phyloP scores from a whole-genome alignment of 345 rosid species.

The Acer yangbiense region DNA sequence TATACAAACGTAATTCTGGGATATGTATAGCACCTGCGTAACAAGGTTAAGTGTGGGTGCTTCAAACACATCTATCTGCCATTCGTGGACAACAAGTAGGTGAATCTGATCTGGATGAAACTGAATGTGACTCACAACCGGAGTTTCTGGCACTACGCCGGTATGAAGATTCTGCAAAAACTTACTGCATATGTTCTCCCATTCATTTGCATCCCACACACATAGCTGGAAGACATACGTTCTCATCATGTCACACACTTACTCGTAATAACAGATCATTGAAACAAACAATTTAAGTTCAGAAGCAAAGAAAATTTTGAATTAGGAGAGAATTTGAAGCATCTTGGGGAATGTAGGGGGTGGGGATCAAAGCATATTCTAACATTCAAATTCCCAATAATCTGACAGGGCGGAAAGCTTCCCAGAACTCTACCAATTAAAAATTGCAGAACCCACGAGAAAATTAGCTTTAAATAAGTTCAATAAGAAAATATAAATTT shows the following conservation, averaged over 20 bases:
- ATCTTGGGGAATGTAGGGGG: not conserved
- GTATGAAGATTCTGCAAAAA: conserved; percentile 8
- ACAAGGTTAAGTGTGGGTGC: conserved; percentile 13
- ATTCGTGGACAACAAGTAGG: conserved; percentile 16
- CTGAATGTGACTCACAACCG: conserved; percentile 16
- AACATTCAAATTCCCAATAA: not conserved
- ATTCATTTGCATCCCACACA: conserved; percentile 16
- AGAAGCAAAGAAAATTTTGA: conserved; percentile 5
- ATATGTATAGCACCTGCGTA: conserved; percentile 13
- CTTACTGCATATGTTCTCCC: conserved; percentile 16
- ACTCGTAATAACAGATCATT: not conserved
- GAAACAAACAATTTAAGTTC: not conserved
- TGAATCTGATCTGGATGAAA: conserved; percentile 21
- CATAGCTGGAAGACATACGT: conserved; percentile 8
- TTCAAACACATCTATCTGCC: conserved; percentile 13
- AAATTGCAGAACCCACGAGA: not conserved
- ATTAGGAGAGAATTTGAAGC: not conserved
- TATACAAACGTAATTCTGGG: not conserved
- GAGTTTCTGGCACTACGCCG: conserved; percentile 6
- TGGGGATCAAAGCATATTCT: not conserved
- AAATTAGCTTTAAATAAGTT: not conserved
- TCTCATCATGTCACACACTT: not conserved
- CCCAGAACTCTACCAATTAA: not conserved
- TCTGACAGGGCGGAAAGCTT: not conserved
- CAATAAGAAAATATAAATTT: not conserved